phyloP scores from a whole-genome alignment of 2,329 filamentous ascomycete species.

The Huntiella bhutanensis region DNA sequence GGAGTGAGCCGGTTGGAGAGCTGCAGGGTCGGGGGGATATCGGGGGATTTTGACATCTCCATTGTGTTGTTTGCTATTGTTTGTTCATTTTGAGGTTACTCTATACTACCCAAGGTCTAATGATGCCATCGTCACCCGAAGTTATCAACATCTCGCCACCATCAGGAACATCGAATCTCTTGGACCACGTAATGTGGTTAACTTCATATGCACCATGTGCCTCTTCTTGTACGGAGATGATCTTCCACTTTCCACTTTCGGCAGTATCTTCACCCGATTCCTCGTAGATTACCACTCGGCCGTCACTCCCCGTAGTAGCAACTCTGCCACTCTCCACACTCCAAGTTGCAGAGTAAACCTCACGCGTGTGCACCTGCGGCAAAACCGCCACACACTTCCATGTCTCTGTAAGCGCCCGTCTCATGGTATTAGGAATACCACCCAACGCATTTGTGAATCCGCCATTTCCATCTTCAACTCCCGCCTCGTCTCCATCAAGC shows the following conservation, averaged over 20 bases:
- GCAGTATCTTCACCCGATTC: conserved; percentile 26
- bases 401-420: conserved; percentile 55
- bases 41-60: neutral
- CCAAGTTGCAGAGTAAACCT: conserved; percentile 76
- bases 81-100: conserved; percentile 5
- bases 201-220: conserved; percentile 87
- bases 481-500: conserved; percentile 19
- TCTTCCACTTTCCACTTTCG: conserved; percentile 37
- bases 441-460: conserved; percentile 26
- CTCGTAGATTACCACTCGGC: conserved; percentile 58
- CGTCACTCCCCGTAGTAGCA: conserved; percentile 80
- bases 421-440: conserved; percentile 72
- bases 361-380: conserved; percentile 55
- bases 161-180: conserved; percentile 46
- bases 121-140: conserved; percentile 79
- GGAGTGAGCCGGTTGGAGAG: too few relatives aligned
- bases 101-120: conserved; percentile 54
- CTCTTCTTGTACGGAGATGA: conserved; percentile 48
- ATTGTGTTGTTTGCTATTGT: conserved; percentile 10
- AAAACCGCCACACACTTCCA: conserved; percentile 67
- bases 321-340: conserved; percentile 57
- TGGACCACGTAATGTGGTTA: conserved; percentile 82
- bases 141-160: conserved; percentile 63
- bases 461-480: conserved; percentile 17
- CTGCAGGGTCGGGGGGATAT: too few relatives aligned